Base-by-base conservation (phyloP, 305 asterid genomes). In the Fraxinus nigra region DNA sequence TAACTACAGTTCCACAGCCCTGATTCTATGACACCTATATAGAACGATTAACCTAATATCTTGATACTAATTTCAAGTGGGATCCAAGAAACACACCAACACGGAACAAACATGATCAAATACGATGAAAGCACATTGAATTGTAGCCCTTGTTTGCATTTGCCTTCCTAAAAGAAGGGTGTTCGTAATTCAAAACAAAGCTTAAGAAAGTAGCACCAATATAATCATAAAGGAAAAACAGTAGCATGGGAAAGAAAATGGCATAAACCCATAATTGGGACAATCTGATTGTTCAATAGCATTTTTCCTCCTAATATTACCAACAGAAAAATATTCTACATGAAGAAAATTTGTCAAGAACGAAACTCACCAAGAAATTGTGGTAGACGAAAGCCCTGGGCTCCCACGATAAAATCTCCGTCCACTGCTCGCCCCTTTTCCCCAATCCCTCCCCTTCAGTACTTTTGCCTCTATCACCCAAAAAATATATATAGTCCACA, bases 311-410 rank as follows among this genome's bases (percentile, higher is more conserved):
- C 35, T 24, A 63, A 2, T 8, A 59, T 4, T 59, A 18, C 8
- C 8, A 9, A 24, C 34, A 24, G 61, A 61, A 28, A 48, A 0
- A 4, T 2, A 24, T 37, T 46, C 8, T 72, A 51, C 20, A 28
- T 7, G 72, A 14, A 72, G 72, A 63, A 16, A 75, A 3, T 9
- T 35, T 2, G 34, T 0, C 38, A 77, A 61, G 70, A 32, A 14
- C 11, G 77, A 87, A 43, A 34, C 91, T 93, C 88, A 93, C 98
- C 98, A 94, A 87, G 83, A 94, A 94, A 87, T 93, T 90, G 79
- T 89, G 91, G 78, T 87, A 86, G 38, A 87, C 0, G 61, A 81
- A 85, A 9, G 88, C 91, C 78, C 92, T 88, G 4, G 92, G 92
- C 84, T 87, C 90, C 92, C 92, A 89, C 32, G 92, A 86, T 2